Conservation (phyloP, 306 rosid species). For the Quercus wislizeni region DNA sequence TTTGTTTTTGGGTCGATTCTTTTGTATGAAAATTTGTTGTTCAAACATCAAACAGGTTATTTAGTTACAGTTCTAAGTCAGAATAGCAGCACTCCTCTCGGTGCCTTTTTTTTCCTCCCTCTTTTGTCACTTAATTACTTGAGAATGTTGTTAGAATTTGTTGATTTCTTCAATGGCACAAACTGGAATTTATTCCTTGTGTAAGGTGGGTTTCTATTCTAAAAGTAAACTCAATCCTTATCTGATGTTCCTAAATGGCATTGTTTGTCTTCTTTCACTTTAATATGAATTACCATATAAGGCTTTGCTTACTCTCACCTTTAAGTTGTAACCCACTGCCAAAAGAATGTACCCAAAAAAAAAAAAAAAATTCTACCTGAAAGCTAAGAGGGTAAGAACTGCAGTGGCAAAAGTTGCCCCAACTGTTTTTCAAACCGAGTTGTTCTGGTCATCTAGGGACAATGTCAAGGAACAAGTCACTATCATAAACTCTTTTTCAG, state of each 20-base stretch:
- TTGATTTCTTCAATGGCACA: not conserved
- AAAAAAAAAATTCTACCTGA: not conserved
- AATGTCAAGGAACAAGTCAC: not conserved
- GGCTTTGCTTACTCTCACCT: too few relatives aligned
- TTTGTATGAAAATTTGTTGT: conserved; percentile 61
- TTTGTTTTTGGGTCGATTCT: conserved; percentile 52
- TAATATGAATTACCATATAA: not conserved
- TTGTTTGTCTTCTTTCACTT: not conserved
- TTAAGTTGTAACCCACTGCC: too few relatives aligned
- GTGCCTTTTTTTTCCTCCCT: not conserved
- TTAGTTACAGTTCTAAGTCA: conserved; percentile 14
- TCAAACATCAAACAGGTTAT: conserved; percentile 25
- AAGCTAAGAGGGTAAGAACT: not conserved
- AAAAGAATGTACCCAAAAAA: too few relatives aligned
- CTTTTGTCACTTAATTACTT: not conserved
- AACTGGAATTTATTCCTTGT: not conserved
- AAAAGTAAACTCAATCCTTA: not conserved
- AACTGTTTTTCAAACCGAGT: not conserved
- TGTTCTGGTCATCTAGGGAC: not conserved
- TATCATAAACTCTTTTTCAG: not conserved
- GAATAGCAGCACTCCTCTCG: not conserved
- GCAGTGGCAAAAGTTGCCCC: not conserved
- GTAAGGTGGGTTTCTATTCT: not conserved
- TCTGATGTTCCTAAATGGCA: not conserved
- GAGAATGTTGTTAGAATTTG: not conserved